Percentiles rank a stretch among this genome's conserved stretches.
phyloP scores from a whole-genome alignment of 1,284 basidiomycete species.

The Hemileia vastatrix region DNA sequence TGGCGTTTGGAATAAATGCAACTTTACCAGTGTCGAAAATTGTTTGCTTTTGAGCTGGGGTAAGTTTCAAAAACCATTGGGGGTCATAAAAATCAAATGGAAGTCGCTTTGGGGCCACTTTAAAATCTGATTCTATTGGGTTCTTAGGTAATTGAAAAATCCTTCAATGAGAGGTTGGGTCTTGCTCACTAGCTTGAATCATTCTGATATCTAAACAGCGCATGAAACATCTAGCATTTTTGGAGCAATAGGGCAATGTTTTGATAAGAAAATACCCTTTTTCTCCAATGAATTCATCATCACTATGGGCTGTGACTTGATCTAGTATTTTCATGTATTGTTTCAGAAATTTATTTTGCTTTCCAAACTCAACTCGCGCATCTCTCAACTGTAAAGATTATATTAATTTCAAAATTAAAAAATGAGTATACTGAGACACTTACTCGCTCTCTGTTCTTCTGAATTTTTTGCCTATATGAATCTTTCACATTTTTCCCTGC shows the following conservation, averaged over 20 bases:
- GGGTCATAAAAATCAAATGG: slow-evolving; percentile 13
- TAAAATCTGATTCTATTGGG: background rate
- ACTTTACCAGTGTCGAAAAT: background rate
- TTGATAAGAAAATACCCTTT: background rate
- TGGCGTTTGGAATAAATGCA: slow-evolving; percentile 5
- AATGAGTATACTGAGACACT: background rate
- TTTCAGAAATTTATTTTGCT: background rate
- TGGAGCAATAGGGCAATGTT: background rate
- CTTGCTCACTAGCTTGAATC: background rate
- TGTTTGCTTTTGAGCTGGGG: background rate
- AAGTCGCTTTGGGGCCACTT: background rate
- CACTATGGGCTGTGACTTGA: background rate
- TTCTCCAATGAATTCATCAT: background rate
- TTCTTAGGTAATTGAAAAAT: background rate
- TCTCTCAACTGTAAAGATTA: background rate
- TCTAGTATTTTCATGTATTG: background rate
- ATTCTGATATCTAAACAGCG: background rate
- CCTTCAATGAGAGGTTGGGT: background rate
- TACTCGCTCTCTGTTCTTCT: background rate
- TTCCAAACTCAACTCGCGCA: background rate
- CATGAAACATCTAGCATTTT: background rate
- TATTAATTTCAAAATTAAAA: background rate
- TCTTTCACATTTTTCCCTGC: background rate
- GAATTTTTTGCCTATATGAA: background rate
- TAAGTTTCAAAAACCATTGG: background rate